These are phyloP conservation scores for Clarireedia sp. DNA, from an alignment of 2,329 filamentous ascomycete species.

Conservation along the genomic window DNA sequence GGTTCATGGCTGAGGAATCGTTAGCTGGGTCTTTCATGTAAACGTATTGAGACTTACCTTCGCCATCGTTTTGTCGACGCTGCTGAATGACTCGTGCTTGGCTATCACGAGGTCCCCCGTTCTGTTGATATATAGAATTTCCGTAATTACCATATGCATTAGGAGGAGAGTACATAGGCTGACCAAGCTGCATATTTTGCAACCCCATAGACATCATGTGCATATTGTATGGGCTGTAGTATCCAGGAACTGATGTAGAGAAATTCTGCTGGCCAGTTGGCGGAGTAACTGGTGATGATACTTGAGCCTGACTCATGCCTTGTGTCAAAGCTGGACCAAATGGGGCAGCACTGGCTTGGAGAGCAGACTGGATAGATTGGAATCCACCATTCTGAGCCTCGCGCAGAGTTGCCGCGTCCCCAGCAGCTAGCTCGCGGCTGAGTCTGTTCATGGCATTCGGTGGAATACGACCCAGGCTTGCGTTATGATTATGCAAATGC, in stretches of 20 bases:
- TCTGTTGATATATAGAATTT: slow-evolving; percentile 22
- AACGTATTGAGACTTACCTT: slow-evolving; percentile 43
- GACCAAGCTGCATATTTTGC: slow-evolving; percentile 53
- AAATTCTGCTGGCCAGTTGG: slow-evolving; percentile 24
- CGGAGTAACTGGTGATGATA: slow-evolving; percentile 22
- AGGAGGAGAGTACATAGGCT: slow-evolving; percentile 46
- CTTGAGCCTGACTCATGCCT: slow-evolving; percentile 25
- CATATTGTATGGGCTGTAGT: slow-evolving; percentile 38
- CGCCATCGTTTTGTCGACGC: slow-evolving; percentile 65
- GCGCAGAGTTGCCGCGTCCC: slow-evolving; percentile 24
- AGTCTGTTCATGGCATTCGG: slow-evolving; percentile 59
- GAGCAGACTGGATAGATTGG: slow-evolving; percentile 58
- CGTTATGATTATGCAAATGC: slow-evolving; percentile 64
- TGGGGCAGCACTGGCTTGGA: slow-evolving; percentile 72
- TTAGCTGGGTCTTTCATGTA: slow-evolving; percentile 12
- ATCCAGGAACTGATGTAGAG: slow-evolving; percentile 22
- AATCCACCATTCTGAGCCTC: slow-evolving; percentile 42
- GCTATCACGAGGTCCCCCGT: slow-evolving; percentile 56
- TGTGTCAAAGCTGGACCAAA: slow-evolving; percentile 60
- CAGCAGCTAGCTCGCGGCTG: slow-evolving; percentile 55
- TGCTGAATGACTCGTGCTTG: slow-evolving; percentile 69
- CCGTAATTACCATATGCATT: slow-evolving; percentile 39
- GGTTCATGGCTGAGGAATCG: slow-evolving; percentile 51
- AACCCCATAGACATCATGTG: slow-evolving; percentile 61
- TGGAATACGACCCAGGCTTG: slow-evolving; percentile 73